Evolutionary conservation across 345 rosid species (phyloP).

Genomic region (Eucalyptus albens): DNA sequence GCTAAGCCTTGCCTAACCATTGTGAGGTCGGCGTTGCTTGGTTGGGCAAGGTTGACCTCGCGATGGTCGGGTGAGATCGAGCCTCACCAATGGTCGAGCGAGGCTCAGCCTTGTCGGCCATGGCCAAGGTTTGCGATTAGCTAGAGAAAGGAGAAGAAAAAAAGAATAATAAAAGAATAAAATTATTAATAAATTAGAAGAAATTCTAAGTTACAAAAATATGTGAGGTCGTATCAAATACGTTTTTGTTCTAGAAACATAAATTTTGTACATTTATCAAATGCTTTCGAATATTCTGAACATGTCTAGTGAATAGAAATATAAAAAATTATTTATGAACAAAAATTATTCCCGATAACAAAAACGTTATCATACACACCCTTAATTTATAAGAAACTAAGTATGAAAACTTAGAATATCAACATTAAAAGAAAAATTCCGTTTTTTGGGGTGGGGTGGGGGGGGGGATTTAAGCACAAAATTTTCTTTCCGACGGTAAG

Average conservation of each 20-base stretch:
- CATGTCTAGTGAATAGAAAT: accelerated
- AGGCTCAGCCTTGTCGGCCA: accelerated
- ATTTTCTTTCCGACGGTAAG: background rate
- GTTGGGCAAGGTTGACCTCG: no score
- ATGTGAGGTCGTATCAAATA: accelerated
- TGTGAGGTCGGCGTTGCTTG: accelerated
- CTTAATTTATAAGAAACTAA: background rate
- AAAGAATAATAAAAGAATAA: no score
- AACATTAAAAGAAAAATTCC: background rate
- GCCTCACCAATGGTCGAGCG: no score
- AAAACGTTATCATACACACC: accelerated
- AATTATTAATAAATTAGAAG: no score
- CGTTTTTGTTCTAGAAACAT: accelerated
- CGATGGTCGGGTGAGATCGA: no score
- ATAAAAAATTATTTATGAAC: no score
- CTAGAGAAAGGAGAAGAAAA: no score
- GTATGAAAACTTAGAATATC: background rate
- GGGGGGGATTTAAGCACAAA: background rate
- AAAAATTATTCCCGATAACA: no score
- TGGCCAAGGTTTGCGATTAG: no score
- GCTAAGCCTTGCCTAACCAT: no score
- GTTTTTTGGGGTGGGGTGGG: background rate
- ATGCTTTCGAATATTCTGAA: accelerated
- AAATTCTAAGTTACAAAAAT: no score
- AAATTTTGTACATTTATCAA: no score